Base-by-base conservation (phyloP, 805 yeast species). In the Trichomonascus vanleenenianus region DNA sequence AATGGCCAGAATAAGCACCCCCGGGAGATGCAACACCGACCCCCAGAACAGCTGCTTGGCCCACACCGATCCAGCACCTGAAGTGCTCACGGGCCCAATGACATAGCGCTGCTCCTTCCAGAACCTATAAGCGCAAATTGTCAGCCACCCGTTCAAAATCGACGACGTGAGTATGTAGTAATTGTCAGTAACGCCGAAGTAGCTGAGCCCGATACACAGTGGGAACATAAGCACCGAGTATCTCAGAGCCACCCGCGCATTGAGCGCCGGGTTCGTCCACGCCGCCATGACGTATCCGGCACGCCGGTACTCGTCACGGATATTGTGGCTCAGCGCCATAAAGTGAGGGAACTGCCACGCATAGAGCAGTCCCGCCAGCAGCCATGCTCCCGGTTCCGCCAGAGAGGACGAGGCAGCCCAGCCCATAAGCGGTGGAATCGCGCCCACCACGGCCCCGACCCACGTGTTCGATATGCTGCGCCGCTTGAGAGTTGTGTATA, bases 291-390 rank as follows among this genome's bases (percentile, higher is more conserved):
- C 88, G 64, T 93, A 93, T 0, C 98, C 98, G 0, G 98, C 98
- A 40, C 74, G 72, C 56, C 83, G 81, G 61, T 93, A 93, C 60
- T 93, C 97, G 45, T 80, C 81, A 42, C 88, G 82, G 48, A 93
- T 81, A 54, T 83, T 83, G 65, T 89, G 96, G 43, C 94, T 82
- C 40, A 93, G 74, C 0, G 97, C 78, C 66, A 91, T 93, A 70
- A 93, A 93, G 63, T 93, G 98, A 2, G 98, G 98, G 64, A 93
- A 93, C 64, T 93, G 98, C 98, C 98, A 93, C 5, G 97, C 96
- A 60, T 85, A 93, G 34, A 93, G 67, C 43, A 93, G 67, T 0
- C 83, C 86, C 1, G 97, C 97, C 19, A 93, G 68, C 59, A 89
- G 79, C 97, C 97, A 91, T 2, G 95, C 94, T 6, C 93, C 97